phyloP scores from a whole-genome alignment of 768 basidiomycete genomes.

The Boletus sensibilis region DNA sequence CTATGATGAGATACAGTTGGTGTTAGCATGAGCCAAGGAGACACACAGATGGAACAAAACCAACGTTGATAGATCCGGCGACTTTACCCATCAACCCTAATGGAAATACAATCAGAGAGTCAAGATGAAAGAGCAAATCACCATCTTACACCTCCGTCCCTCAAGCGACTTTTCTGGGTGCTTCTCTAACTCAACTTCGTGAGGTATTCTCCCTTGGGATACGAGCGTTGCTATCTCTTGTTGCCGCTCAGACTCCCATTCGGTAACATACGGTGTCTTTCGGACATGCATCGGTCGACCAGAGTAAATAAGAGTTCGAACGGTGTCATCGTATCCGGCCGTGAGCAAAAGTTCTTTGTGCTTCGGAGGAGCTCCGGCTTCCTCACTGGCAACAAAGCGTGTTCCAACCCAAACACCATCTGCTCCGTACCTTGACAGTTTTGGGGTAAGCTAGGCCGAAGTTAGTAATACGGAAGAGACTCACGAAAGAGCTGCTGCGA shows the following conservation, averaged over 20 bases:
- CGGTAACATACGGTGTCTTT: conserved; percentile 73
- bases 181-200: conserved; percentile 66
- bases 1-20: conserved; percentile 27
- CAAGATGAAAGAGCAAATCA: not conserved
- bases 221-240: conserved; percentile 60
- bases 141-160: conserved; percentile 56
- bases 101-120: not conserved
- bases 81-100: conserved; percentile 79
- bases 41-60: conserved; percentile 19
- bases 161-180: conserved; percentile 65
- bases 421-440: conserved; percentile 63
- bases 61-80: conserved; percentile 64
- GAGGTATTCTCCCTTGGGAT: conserved; percentile 67
- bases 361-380: conserved; percentile 73
- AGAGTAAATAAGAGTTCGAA: conserved; percentile 70
- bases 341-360: conserved; percentile 68
- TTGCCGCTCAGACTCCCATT: conserved; percentile 68
- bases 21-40: conserved; percentile 1
- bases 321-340: conserved; percentile 74
- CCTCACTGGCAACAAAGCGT: conserved; percentile 78
- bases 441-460: not conserved
- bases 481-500: conserved; percentile 72
- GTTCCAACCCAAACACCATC: conserved; percentile 88
- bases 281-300: conserved; percentile 82
- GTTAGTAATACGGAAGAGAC: conserved; percentile 6